Conservation (phyloP, 2,329 filamentous ascomycete species). For the Paecilomyces formosus region DNA sequence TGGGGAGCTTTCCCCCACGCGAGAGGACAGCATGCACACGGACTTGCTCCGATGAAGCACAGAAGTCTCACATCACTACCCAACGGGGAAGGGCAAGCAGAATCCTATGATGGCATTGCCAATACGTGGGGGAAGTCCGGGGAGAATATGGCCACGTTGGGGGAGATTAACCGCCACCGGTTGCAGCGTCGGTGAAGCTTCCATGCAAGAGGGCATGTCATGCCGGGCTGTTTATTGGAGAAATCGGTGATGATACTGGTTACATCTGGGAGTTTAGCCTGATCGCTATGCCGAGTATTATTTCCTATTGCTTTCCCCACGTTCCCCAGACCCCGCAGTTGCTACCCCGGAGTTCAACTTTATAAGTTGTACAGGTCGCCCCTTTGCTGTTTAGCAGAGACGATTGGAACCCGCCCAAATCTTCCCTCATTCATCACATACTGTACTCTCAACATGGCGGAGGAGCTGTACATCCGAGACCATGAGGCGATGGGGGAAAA, state of each 20-base stretch:
- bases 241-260: neutral
- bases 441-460: conserved; percentile 1
- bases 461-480: conserved; percentile 4
- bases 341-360: neutral
- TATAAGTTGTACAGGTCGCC: neutral
- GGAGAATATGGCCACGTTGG: neutral
- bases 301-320: neutral
- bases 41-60: neutral
- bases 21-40: neutral
- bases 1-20: neutral
- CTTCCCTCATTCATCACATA: neutral
- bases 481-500: conserved; percentile 15
- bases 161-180: neutral
- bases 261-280: neutral
- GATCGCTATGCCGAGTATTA: neutral
- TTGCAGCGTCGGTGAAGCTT: neutral
- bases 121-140: neutral
- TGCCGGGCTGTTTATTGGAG: neutral
- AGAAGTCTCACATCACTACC: neutral
- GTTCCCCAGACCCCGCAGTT: neutral
- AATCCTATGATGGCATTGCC: neutral
- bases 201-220: neutral
- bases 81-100: neutral
- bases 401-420: neutral
- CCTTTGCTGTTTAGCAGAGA: neutral